Evolutionary conservation across 2,329 filamentous ascomycete species (phyloP).

Genomic region (Tolypocladium amazonense): DNA sequence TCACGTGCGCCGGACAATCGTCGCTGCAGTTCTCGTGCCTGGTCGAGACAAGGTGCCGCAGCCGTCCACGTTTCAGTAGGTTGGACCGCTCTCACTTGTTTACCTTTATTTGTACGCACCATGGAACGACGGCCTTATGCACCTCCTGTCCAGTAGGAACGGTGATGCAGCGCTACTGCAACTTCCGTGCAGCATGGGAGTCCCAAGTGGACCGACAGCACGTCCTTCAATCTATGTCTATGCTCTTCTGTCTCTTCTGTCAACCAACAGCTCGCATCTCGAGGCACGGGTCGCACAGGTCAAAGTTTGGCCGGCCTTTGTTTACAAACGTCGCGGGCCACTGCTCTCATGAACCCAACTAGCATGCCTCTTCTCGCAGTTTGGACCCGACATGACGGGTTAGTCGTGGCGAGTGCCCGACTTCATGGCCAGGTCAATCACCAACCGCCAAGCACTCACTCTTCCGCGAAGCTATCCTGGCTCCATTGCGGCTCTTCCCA

Average conservation of each 20-base stretch:
- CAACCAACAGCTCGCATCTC: neutral
- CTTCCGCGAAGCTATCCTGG: neutral
- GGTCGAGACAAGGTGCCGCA: neutral
- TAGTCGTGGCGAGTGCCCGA: neutral
- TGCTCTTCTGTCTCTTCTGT: neutral
- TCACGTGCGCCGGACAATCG: neutral
- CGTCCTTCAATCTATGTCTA: neutral
- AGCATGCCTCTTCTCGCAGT: neutral
- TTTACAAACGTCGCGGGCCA: neutral
- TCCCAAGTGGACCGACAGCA: neutral
- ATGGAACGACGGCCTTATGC: neutral
- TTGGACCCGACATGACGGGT: neutral
- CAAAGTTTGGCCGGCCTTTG: neutral
- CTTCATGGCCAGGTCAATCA: neutral
- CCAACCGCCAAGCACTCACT: no score
- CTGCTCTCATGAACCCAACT: neutral
- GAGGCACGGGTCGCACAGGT: neutral
- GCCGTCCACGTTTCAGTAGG: neutral
- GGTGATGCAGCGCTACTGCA: neutral
- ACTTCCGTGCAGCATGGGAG: neutral
- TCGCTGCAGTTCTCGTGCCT: neutral
- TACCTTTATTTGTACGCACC: neutral
- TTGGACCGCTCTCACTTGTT: neutral
- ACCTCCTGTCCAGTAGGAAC: neutral
- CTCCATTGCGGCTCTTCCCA: neutral